Evolutionary conservation across 139 green algal species (phyloP).

Genomic region (Zygnema cylindricum): DNA sequence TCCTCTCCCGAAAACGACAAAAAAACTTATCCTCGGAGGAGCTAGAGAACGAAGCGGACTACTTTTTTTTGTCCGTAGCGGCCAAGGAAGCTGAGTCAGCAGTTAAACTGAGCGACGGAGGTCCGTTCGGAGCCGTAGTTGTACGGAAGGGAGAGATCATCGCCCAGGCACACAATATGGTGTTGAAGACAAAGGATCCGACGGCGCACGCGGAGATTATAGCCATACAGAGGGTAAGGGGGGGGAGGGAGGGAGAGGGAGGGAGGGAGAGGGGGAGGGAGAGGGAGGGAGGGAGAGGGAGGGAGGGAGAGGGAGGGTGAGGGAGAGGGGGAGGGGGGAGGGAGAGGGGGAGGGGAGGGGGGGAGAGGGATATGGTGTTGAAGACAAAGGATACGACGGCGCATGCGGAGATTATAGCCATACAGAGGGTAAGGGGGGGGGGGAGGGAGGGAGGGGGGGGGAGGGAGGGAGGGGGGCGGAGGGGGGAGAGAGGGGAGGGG

Average conservation of each 20-base stretch:
- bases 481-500: no score
- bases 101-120: conserved; percentile 27
- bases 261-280: no score
- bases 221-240: conserved; percentile 54
- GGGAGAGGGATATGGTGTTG: conserved; percentile 61
- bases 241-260: no score
- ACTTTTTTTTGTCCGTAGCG: conserved; percentile 41
- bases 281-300: no score
- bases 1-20: no score
- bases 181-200: conserved; percentile 56
- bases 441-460: no score
- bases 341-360: no score
- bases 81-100: conserved; percentile 39
- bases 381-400: conserved; percentile 52
- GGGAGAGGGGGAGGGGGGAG: no score
- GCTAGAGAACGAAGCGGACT: conserved; percentile 44
- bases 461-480: no score
- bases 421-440: conserved; percentile 44
- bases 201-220: conserved; percentile 63
- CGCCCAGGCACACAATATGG: conserved; percentile 56
- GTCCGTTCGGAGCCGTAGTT: conserved; percentile 55
- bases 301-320: no score
- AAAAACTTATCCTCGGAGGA: not conserved
- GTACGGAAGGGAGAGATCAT: conserved; percentile 56
- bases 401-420: conserved; percentile 62